Evolutionary conservation across 495 filamentous ascomycete species (phyloP), one percentile per base, ranked within the genome.

Genomic region (Wilcoxina mikolae): DNA sequence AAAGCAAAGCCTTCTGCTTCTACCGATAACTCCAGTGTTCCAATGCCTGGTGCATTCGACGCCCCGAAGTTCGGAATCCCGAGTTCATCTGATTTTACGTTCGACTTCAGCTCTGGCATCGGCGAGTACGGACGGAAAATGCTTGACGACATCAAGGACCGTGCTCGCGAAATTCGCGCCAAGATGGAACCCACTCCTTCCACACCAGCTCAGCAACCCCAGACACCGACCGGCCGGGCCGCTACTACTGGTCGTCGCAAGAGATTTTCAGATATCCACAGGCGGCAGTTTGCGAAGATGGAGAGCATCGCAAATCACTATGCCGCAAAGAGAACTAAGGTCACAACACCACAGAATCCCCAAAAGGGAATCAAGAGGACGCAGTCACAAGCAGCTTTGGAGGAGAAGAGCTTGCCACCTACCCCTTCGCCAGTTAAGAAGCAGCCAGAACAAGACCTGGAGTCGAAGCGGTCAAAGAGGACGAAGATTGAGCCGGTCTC

Each of bases 301-400:
- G 58, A 61, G 24, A 61, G 62, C 33, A 65, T 65, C 39, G 45
- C 62, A 3, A 55, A 57, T 28, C 62, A 65, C 26, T 65, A 65
- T n/a, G 44, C 62, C 18, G 62, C 58, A 1, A 58, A 59, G 4
- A 64, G 62, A 26, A 49, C 60, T 26, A 63, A 61, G 1, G 53
- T 58, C 3, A 52, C 56, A 12, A 61, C 62, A 0, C 58, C 62
- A 17, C 62, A 65, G 31, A 64, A 62, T 49, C 56, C 59, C 0
- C 58, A 60, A 4, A 65, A 58, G 33, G 53, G 56, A 1, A 45
- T 65, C 43, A 65, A 65, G 28, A 56, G 62, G 20, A 43, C 48
- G 11, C 61, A 65, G 43, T 54, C 52, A 11, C 62, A 56, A 22
- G 56, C 55, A 15, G 53, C 57, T 20, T 39, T 58, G 3, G 56